A percentile compares a stretch with the other conserved stretches of the same genome.
Conservation (phyloP, 106 monocot genomes). For the Iris macrosiphon region DNA sequence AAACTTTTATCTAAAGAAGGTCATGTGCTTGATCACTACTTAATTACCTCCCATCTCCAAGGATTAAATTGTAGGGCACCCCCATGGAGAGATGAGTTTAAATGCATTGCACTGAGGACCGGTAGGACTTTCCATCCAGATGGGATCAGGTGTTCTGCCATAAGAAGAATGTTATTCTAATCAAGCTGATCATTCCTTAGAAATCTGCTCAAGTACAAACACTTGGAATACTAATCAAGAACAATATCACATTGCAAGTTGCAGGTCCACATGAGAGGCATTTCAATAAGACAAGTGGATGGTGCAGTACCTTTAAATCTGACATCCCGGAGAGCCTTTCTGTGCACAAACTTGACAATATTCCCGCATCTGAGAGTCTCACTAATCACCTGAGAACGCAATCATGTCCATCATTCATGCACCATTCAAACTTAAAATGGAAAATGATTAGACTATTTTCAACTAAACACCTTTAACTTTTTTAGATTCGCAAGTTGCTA, state of each 20-base stretch:
- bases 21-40: background rate
- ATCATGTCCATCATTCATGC: no score
- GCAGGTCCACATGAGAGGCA: slow-evolving; percentile 25
- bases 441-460: no score
- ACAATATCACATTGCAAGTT: background rate
- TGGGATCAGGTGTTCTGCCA: slow-evolving; percentile 74
- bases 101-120: slow-evolving; percentile 68
- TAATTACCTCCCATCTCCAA: slow-evolving; percentile 90
- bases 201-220: no score
- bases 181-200: background rate
- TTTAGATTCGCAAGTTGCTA: no score
- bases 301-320: slow-evolving; percentile 64
- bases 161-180: background rate
- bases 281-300: slow-evolving; percentile 5
- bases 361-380: slow-evolving; percentile 86
- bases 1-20: background rate
- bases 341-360: slow-evolving; percentile 90
- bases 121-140: slow-evolving; percentile 93
- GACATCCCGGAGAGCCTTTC: slow-evolving; percentile 79
- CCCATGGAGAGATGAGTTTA: slow-evolving; percentile 57
- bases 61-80: slow-evolving; percentile 55
- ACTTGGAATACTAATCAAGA: no score
- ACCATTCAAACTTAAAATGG: no score
- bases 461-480: no score
- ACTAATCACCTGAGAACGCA: slow-evolving; percentile 76